These are phyloP conservation scores for Tetrapyrgos nigripes DNA, from an alignment of 1,284 basidiomycete species.

Conservation along the genomic window DNA sequence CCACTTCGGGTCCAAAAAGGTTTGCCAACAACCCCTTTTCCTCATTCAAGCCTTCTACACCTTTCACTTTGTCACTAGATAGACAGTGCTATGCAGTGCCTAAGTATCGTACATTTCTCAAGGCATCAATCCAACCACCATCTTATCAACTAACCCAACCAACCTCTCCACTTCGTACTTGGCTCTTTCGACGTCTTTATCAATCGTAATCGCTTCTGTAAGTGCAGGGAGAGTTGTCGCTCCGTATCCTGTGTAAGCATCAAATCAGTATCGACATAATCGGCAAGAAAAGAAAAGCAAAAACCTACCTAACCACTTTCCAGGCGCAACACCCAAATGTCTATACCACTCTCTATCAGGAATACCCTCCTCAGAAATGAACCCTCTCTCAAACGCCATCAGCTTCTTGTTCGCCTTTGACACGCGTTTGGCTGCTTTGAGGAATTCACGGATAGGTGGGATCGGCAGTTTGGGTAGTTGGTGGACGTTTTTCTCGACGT, in stretches of 20 bases:
- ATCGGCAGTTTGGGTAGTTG: background rate
- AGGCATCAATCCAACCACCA: slow-evolving; percentile 44
- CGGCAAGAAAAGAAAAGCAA: background rate
- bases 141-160: slow-evolving; percentile 55
- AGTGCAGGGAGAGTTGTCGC: slow-evolving; percentile 87
- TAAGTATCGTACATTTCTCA: no score
- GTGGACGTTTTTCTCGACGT: no score
- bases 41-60: no score
- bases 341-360: slow-evolving; percentile 81
- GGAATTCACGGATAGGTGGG: slow-evolving; percentile 48
- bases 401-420: slow-evolving; percentile 75
- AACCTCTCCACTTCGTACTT: slow-evolving; percentile 73
- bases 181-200: slow-evolving; percentile 67
- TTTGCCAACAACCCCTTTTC: no score
- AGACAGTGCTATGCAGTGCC: no score
- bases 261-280: slow-evolving; percentile 7
- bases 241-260: slow-evolving; percentile 69
- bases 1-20: no score
- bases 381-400: slow-evolving; percentile 81
- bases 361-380: slow-evolving; percentile 82
- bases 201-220: slow-evolving; percentile 80
- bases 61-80: no score
- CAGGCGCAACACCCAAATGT: slow-evolving; percentile 89
- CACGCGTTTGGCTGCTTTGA: slow-evolving; percentile 69
- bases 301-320: slow-evolving; percentile 81